These are phyloP conservation scores for Leishmania turanica DNA, from an alignment of 208 protist genomes.

Conservation along the genomic window DNA sequence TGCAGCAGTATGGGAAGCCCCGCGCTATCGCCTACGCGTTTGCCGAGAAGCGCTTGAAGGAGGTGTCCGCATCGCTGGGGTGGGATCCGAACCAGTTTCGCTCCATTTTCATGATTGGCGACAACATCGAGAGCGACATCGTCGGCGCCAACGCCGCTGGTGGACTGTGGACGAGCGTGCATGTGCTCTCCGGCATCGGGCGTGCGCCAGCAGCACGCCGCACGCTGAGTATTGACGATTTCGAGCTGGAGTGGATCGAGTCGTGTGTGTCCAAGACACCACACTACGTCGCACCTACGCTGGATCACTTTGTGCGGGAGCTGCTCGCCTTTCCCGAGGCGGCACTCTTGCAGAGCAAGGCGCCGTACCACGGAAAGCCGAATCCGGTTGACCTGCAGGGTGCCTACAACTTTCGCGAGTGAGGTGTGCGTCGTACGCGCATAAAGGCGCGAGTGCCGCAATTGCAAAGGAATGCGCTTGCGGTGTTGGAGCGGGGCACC, in stretches of 20 bases:
- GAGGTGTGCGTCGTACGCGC: not conserved
- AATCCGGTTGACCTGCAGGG: constrained; percentile 78
- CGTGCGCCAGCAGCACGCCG: constrained; percentile 59
- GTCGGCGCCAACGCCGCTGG: constrained; percentile 82
- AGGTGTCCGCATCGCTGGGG: constrained; percentile 43
- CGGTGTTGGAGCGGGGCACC: not conserved
- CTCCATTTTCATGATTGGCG: constrained; percentile 87
- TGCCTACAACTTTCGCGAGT: constrained; percentile 58
- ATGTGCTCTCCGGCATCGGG: constrained; percentile 78
- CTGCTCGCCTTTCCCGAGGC: constrained; percentile 76
- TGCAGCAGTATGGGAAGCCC: constrained; percentile 84
- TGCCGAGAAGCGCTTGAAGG: constrained; percentile 60
- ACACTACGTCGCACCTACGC: constrained; percentile 86
- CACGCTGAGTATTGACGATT: constrained; percentile 56
- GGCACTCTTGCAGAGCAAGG: constrained; percentile 69
- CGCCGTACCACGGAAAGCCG: constrained; percentile 65
- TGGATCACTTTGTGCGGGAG: constrained; percentile 89
- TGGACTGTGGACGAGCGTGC: constrained; percentile 74
- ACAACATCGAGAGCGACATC: constrained; percentile 88
- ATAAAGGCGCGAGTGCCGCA: not conserved
- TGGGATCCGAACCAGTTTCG: constrained; percentile 63
- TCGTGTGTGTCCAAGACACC: constrained; percentile 52
- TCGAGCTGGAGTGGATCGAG: constrained; percentile 80
- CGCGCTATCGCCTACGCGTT: constrained; percentile 83
- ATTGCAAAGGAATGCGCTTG: not conserved